Conservation (phyloP, 2,329 filamentous ascomycete species). For the Rosellinia necatrix region DNA sequence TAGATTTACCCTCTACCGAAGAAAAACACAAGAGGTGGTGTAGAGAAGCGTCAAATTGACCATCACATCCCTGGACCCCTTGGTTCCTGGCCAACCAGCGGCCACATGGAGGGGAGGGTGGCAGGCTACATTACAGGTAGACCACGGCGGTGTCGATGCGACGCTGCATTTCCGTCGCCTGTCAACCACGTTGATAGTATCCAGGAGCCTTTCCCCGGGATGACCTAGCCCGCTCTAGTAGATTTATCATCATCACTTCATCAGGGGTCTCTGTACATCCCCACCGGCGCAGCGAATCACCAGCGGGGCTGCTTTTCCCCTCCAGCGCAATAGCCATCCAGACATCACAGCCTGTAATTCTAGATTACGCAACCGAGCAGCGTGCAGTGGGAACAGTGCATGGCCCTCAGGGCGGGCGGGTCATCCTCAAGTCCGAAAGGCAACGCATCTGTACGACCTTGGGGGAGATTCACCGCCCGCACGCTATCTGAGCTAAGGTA, state of each 20-base stretch:
- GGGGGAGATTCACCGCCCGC: too few species aligned
- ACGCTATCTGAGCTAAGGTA: background rate
- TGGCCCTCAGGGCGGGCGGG: conserved; percentile 8
- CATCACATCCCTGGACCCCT: background rate
- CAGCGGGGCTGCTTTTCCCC: conserved; percentile 14
- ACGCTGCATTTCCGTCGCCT: conserved; percentile 29
- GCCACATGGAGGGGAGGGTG: conserved; percentile 1
- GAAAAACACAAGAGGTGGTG: too few species aligned
- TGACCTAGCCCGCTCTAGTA: conserved; percentile 12
- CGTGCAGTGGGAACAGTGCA: conserved; percentile 1
- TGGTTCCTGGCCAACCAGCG: conserved; percentile 9
- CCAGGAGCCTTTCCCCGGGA: conserved; percentile 27
- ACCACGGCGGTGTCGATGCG: conserved; percentile 24
- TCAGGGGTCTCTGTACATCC: conserved; percentile 18
- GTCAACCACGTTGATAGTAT: conserved; percentile 31
- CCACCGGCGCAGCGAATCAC: conserved; percentile 16
- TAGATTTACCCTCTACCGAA: background rate
- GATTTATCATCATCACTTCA: conserved; percentile 40
- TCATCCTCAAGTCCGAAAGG: conserved; percentile 20
- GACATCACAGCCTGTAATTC: conserved; percentile 8
- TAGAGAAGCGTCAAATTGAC: conserved; percentile 14
- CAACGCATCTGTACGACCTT: conserved; percentile 3
- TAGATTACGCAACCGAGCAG: conserved; percentile 12
- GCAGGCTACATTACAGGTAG: conserved; percentile 16
- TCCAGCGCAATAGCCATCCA: conserved; percentile 14